Conservation (phyloP, 805 yeast species). For the Candida caryicola region DNA sequence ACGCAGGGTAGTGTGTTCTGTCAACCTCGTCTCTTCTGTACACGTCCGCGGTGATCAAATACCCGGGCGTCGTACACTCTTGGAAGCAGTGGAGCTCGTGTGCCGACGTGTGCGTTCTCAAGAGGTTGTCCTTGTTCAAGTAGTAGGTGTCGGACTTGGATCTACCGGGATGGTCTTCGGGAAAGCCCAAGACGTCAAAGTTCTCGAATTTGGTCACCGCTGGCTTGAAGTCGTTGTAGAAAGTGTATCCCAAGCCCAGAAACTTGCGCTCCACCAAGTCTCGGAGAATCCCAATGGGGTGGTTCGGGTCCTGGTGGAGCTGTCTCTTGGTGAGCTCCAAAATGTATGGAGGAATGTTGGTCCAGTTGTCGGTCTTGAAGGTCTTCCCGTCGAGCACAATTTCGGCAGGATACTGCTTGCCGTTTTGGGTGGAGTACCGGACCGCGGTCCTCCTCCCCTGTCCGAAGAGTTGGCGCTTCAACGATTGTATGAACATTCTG, state of each 20-base stretch:
- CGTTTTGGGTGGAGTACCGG: not conserved
- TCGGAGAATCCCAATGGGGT: constrained; percentile 87
- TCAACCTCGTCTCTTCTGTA: constrained; percentile 95
- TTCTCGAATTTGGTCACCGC: constrained; percentile 79
- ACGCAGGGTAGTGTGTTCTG: constrained; percentile 93
- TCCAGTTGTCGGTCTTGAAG: constrained; percentile 70
- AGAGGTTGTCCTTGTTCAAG: constrained; percentile 63
- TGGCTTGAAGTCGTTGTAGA: constrained; percentile 77
- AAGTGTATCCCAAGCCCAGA: constrained; percentile 64
- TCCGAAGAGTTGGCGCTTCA: not conserved
- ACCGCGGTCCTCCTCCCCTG: not conserved
- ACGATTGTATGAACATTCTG: no score
- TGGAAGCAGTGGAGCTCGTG: constrained; percentile 88
- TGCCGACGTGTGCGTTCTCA: constrained; percentile 95
- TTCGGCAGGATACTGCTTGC: constrained; percentile 23
- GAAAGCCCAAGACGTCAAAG: constrained; percentile 90
- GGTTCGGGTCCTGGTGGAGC: constrained; percentile 68
- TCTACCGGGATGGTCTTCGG: constrained; percentile 89
- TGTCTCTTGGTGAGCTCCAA: constrained; percentile 65
- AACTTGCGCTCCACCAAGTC: constrained; percentile 69
- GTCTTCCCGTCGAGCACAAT: constrained; percentile 46
- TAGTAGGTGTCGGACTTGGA: constrained; percentile 92
- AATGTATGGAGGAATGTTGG: constrained; percentile 80
- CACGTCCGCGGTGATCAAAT: constrained; percentile 91
- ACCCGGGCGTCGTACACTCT: constrained; percentile 70